phyloP scores from a whole-genome alignment of 106 monocot genomes.

The Platanthera guangdongensis region DNA sequence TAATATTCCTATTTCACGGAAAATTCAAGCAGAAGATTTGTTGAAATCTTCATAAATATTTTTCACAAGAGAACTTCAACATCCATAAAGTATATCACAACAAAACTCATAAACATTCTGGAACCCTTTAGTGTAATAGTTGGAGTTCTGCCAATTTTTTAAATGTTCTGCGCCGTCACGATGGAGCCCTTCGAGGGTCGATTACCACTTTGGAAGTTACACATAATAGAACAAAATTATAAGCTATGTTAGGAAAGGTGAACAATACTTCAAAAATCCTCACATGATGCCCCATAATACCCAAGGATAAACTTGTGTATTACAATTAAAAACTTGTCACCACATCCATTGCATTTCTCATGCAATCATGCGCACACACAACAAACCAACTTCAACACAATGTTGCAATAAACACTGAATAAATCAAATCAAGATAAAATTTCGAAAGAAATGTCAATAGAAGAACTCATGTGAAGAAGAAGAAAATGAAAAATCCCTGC shows the following conservation, averaged over 20 bases:
- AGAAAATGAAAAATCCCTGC: neutral
- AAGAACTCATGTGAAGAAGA: neutral
- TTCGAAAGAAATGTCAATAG: neutral
- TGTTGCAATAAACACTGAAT: neutral
- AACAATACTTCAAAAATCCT: neutral
- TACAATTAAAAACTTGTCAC: neutral
- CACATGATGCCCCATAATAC: neutral
- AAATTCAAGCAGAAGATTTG: neutral
- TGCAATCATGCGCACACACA: neutral
- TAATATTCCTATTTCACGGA: neutral
- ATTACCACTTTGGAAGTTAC: too few relatives aligned
- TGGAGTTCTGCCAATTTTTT: too few relatives aligned
- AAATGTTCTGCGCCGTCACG: too few relatives aligned
- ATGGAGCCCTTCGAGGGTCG: too few relatives aligned
- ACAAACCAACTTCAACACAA: neutral
- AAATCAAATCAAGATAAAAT: neutral
- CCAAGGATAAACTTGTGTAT: neutral
- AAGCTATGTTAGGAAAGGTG: neutral
- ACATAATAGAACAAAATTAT: neutral
- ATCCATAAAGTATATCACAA: too few relatives aligned
- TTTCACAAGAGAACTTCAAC: neutral
- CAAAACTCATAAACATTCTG: too few relatives aligned
- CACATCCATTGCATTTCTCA: too few relatives aligned
- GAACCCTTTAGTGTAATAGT: too few relatives aligned
- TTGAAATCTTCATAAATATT: neutral